Evolutionary conservation across 1,139 yeast species (phyloP).

Genomic region (Meyerozyma carpophila): DNA sequence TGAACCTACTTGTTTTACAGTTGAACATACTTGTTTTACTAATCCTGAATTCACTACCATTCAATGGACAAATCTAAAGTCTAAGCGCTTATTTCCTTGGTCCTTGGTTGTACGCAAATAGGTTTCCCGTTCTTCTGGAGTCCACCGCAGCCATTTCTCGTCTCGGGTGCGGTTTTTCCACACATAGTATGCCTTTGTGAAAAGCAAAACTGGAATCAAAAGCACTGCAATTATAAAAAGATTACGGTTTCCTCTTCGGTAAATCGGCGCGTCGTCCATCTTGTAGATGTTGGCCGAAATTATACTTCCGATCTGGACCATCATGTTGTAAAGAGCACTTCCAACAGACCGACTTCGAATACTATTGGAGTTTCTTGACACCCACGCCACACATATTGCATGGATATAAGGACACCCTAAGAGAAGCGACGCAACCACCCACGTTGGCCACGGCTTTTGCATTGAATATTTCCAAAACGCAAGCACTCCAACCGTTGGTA

Average conservation of each 20-base stretch:
- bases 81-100: slow-evolving; percentile 3
- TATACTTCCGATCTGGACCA: slow-evolving; percentile 23
- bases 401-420: slow-evolving; percentile 10
- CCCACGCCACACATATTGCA: slow-evolving; percentile 11
- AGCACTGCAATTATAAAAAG: slow-evolving; percentile 26
- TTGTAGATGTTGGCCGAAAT: neutral
- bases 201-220: neutral
- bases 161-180: neutral
- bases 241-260: slow-evolving; percentile 47
- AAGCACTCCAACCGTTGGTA: neutral
- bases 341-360: slow-evolving; percentile 9
- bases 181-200: slow-evolving; percentile 1
- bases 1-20: no score
- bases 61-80: slow-evolving; percentile 3
- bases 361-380: slow-evolving; percentile 10
- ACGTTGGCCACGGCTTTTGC: slow-evolving; percentile 9
- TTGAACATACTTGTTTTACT: no score
- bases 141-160: slow-evolving; percentile 1
- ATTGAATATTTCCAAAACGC: neutral
- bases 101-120: neutral
- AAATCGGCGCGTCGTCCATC: slow-evolving; percentile 50
- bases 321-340: slow-evolving; percentile 10
- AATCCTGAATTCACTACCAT: no score
- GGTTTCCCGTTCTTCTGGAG: slow-evolving; percentile 1
- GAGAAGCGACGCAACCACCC: slow-evolving; percentile 9